Evolutionary conservation across 148 eudicot species (phyloP).

Genomic region (Linanthus parryae): DNA sequence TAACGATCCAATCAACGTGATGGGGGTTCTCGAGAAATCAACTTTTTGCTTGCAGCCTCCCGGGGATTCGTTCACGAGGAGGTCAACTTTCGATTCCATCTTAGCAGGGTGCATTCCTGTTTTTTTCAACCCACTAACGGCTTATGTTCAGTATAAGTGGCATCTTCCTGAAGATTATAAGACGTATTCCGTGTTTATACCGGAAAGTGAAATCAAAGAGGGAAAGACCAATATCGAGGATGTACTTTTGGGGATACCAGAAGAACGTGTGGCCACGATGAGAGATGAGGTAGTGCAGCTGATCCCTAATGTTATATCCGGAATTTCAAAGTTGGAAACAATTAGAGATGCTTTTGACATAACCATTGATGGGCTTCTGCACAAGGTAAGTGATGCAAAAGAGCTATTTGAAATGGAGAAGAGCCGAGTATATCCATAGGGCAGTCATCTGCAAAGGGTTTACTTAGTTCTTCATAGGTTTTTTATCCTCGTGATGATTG

Average conservation of each 20-base stretch:
- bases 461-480: too few species aligned
- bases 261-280: conserved; percentile 32
- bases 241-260: conserved; percentile 28
- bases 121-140: conserved; percentile 62
- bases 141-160: conserved; percentile 62
- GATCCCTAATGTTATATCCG: conserved; percentile 56
- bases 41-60: too few species aligned
- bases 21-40: conserved; percentile 46
- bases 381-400: conserved; percentile 25
- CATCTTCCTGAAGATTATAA: conserved; percentile 40
- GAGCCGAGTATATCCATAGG: too few species aligned
- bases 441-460: too few species aligned
- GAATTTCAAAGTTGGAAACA: conserved; percentile 36
- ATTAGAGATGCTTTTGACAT: conserved; percentile 62
- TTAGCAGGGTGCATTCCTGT: too few species aligned
- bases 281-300: conserved; percentile 42
- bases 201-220: conserved; percentile 36
- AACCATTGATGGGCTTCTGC: conserved; percentile 35
- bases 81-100: too few species aligned
- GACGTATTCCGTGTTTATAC: too few species aligned
- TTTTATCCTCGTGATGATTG: too few species aligned
- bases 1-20: conserved; percentile 37
- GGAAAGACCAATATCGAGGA: conserved; percentile 33
- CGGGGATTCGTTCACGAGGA: too few species aligned
- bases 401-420: too few species aligned